These are phyloP conservation scores for Rubia tinctorum DNA, from an alignment of 305 asterid species.

Conservation along the genomic window DNA sequence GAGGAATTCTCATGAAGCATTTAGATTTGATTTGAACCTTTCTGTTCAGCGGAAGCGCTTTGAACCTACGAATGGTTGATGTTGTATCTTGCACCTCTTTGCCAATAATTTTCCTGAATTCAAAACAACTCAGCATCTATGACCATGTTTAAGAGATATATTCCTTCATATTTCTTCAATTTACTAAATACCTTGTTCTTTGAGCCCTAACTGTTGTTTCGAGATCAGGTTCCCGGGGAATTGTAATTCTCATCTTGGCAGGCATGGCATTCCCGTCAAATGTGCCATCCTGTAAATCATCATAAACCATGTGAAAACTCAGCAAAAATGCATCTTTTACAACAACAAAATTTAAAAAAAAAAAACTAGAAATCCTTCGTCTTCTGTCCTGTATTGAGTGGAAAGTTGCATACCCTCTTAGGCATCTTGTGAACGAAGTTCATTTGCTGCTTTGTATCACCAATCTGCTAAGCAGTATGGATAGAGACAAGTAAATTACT, in stretches of 20 bases:
- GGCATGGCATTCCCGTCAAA: conserved; percentile 31
- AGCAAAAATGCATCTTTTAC: conserved; percentile 1
- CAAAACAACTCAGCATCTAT: conserved; percentile 15
- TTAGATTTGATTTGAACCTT: conserved; percentile 46
- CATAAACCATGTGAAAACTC: neutral
- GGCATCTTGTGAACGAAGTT: conserved; percentile 75
- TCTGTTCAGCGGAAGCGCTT: conserved; percentile 88
- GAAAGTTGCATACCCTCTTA: conserved; percentile 53
- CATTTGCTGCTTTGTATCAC: conserved; percentile 54
- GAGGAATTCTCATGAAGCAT: conserved; percentile 9
- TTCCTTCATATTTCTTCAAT: conserved; percentile 2
- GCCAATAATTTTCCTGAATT: conserved; percentile 56
- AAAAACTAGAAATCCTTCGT: neutral
- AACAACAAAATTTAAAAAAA: neutral
- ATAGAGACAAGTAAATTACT: conserved; percentile 12
- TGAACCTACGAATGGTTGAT: conserved; percentile 54
- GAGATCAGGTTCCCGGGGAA: conserved; percentile 82
- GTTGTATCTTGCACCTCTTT: conserved; percentile 48
- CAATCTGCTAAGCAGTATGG: conserved; percentile 49
- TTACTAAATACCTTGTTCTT: conserved; percentile 48
- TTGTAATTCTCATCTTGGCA: conserved; percentile 56
- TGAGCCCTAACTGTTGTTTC: conserved; percentile 82
- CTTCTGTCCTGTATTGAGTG: neutral
- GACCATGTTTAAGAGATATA: neutral
- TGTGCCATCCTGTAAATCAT: conserved; percentile 50